Evolutionary conservation across 164 flowering plant species (phyloP), one percentile per base, ranked within the genome.

Genomic region (Litsea cubeba): DNA sequence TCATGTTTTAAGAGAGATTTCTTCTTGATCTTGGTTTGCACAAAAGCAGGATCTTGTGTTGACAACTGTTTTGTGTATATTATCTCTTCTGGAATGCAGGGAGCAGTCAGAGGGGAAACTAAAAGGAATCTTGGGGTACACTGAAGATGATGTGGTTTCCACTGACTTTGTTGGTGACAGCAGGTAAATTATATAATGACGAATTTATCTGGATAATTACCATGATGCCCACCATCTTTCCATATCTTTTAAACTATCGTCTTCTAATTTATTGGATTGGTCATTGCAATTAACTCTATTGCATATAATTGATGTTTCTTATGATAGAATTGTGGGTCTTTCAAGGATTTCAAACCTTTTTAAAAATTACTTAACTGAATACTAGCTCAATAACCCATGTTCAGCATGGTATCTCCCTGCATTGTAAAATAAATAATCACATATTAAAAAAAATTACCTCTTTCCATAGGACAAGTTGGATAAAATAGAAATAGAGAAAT

Each of bases 81-180:
- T 17, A 3, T 18, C n/a, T 54, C 60, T 30, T 14, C 14, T 28
- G 70, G 12, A 46, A 51, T 67, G 57, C 81, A 94, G 97, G 89
- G 91, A 87, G 82, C 94, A 83, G 65, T 86, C 97, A 4, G 93
- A 92, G 82, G 89, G 88, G n/a, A 85, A 83, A 12, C 74, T 94
- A 71, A 92, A 91, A 87, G 98, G 98, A 2, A 90, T 94, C 66
- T 74, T 94, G 67, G 98, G 98, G 22, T 92, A 89, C 88, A 88
- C 90, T 10, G 98, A 94, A 63, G 98, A 94, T 40, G 97, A 92
- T 82, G 88, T 94, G 57, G 98, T 94, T 22, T 94, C 98, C 51
- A 87, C 95, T 4, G 98, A 94, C 77, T 92, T 94, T 58, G 58
- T 94, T 15, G 98, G 97, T 71, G 98, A 94, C 76, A 81, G 75